Evolutionary conservation across 495 filamentous ascomycete genomes (phyloP), one percentile per base, ranked within the genome.

Genomic region (Baudoinia panamericana): DNA sequence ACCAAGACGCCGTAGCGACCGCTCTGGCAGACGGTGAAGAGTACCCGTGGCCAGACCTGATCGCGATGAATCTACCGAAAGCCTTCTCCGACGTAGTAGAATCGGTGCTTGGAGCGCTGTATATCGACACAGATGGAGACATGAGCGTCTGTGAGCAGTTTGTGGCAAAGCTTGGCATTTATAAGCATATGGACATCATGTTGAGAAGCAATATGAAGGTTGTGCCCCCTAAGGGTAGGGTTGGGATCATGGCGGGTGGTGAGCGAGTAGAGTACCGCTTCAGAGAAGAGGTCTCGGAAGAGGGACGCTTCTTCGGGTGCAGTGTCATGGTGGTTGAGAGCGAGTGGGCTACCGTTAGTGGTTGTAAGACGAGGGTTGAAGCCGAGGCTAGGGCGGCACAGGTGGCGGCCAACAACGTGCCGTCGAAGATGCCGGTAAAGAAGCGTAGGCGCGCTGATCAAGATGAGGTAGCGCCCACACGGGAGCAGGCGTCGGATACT

Each of bases 81-180:
- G 82, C 83, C 66, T 77, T 82, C 60, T 90, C 81, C 0, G 88
- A 97, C 53, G 63, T 94, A 8, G 63, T 94, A 27, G 90, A 97
- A 66, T 72, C 68, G 35, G 45, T 88, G 1, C 57, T 95, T 1
- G 90, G 84, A 0, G 90, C 88, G 0, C 72, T 94, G 0, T 97
- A 80, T 63, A 64, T 93, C 36, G 90, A 95, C 55, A 82, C 76
- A 0, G 46, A 53, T 3, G 81, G 82, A 2, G 60, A 71, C 3
- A 51, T 87, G 18, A 60, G 56, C 0, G 57, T 43, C 0, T 85
- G 80, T 45, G 58, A 62, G 19, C 41, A 22, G 0, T 69, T 94
- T 26, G 46, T 80, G 0, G 74, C 81, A 43, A 53, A 64, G 1
- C 49, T 82, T 0, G 84, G 85, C 0, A 58, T 94, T 9, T 38